These are phyloP conservation scores for Chrysanthemum makinoi DNA, from an alignment of 129 eudicot genomes.

Conservation along the genomic window DNA sequence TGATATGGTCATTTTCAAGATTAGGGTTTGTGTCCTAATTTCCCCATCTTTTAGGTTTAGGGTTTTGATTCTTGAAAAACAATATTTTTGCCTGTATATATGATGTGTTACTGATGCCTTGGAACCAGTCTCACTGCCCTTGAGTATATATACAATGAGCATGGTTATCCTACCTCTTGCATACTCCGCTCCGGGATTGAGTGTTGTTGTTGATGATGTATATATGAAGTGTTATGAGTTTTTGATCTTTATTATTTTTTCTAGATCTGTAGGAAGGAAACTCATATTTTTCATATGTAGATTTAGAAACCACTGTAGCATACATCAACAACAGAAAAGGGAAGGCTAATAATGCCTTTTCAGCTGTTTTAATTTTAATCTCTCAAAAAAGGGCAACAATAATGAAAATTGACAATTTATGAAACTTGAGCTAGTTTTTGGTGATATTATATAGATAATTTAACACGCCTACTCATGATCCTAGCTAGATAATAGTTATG, in stretches of 20 bases:
- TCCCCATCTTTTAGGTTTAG: slow-evolving; percentile 10
- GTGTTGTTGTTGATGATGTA: too few relatives aligned
- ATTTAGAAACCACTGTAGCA: background rate
- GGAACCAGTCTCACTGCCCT: too few relatives aligned
- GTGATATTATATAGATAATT: too few relatives aligned
- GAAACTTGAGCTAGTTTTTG: too few relatives aligned
- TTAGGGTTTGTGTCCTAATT: slow-evolving; percentile 26
- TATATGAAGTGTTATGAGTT: background rate
- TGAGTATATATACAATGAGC: too few relatives aligned
- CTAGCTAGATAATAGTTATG: too few relatives aligned
- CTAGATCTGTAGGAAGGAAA: slow-evolving; percentile 21
- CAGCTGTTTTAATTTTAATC: background rate
- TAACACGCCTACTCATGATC: too few relatives aligned
- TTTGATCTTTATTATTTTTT: background rate
- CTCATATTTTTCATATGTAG: background rate
- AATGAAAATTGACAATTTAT: too few relatives aligned
- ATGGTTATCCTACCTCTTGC: too few relatives aligned
- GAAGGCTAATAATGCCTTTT: slow-evolving; percentile 6
- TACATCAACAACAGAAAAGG: background rate
- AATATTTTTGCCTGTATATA: background rate
- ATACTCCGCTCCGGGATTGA: too few relatives aligned
- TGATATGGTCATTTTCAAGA: slow-evolving; percentile 18
- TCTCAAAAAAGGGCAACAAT: background rate
- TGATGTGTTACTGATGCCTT: slow-evolving; percentile 3
- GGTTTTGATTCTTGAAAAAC: slow-evolving; percentile 5